Evolutionary conservation across 2,329 filamentous ascomycete genomes (phyloP), one percentile per base, ranked within the genome.

Genomic region (Colletotrichum tropicale): DNA sequence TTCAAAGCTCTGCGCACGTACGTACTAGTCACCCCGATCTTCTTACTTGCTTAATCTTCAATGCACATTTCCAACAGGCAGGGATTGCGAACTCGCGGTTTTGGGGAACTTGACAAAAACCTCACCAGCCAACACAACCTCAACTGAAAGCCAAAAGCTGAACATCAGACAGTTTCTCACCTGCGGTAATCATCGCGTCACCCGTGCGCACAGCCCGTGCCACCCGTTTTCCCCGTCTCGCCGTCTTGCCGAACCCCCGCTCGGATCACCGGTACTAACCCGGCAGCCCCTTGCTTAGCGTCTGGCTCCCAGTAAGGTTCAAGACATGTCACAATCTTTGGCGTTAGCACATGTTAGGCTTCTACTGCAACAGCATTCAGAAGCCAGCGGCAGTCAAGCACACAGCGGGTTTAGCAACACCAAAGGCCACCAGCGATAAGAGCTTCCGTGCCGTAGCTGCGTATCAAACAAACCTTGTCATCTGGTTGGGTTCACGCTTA

Each of bases 131-230:
- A n/a, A 0, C 38, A 43, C 36, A 43, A 43, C 16, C 36, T 43
- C 36, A 10, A 43, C 5, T 43, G 36, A 43, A 43, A 43, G 16
- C 8, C 38, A n/a, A n/a, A n/a, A n/a, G 5, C 38, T 12, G 38
- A 48, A 48, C 0, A 48, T 48, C 10, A 48, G 43, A 43, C 43
- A 48, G 10, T 0, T 48, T 3, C 18, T 48, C 9, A 12, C 38
- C 38, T 48, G 5, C 43, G 18, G 43, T 48, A n/a, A 48, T 48
- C 2, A 3, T 48, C 43, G 43, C 43, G 18, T 48, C 18, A 48
- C 18, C 3, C 81, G 80, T 65, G 56, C 74, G 43, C 76, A 84
- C 81, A 78, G 58, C 30, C 12, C 28, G 12, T 61, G 58, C 18
- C 58, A 61, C 28, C 18, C 18, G 12, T 61, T 21, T 61, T 32